These are phyloP conservation scores for Pichia sp. DNA, from an alignment of 1,139 yeast species.

Conservation along the genomic window DNA sequence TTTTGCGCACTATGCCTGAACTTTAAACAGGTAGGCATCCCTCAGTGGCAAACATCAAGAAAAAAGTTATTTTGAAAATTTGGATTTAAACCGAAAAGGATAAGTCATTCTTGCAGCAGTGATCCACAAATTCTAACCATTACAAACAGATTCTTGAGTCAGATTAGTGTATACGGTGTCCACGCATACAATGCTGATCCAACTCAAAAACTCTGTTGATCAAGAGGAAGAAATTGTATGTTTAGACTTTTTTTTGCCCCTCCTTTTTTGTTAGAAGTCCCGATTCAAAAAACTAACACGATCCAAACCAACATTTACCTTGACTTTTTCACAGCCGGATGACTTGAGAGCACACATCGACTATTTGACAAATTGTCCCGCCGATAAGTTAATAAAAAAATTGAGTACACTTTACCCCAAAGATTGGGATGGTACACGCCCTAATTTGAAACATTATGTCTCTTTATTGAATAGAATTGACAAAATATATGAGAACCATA, in stretches of 20 bases:
- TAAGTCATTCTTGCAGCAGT: not conserved
- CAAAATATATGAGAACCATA: conserved; percentile 51
- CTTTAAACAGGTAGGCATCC: not conserved
- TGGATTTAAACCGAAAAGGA: not conserved
- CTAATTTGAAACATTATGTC: conserved; percentile 72
- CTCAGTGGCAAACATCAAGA: not conserved
- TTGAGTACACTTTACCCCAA: conserved; percentile 31
- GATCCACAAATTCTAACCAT: not conserved
- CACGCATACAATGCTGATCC: conserved; percentile 12
- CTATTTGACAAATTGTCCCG: conserved; percentile 19
- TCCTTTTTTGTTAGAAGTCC: not conserved
- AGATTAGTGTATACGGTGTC: not conserved
- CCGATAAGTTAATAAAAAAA: conserved; percentile 32
- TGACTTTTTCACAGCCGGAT: conserved; percentile 16
- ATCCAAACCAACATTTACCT: not conserved
- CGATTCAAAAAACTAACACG: not conserved
- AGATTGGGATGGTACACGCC: conserved; percentile 35
- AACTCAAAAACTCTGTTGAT: conserved; percentile 6
- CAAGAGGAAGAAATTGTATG: conserved; percentile 20
- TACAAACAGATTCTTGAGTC: not conserved
- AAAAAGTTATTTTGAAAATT: not conserved
- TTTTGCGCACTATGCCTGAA: not conserved
- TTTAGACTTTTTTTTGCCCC: not conserved
- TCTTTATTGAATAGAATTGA: conserved; percentile 74
- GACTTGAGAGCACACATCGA: conserved; percentile 20